A percentile compares a stretch with the other conserved stretches of the same genome.
Evolutionary conservation across 1,139 yeast genomes (phyloP).

Genomic region (Yamadazyma epiphylla): DNA sequence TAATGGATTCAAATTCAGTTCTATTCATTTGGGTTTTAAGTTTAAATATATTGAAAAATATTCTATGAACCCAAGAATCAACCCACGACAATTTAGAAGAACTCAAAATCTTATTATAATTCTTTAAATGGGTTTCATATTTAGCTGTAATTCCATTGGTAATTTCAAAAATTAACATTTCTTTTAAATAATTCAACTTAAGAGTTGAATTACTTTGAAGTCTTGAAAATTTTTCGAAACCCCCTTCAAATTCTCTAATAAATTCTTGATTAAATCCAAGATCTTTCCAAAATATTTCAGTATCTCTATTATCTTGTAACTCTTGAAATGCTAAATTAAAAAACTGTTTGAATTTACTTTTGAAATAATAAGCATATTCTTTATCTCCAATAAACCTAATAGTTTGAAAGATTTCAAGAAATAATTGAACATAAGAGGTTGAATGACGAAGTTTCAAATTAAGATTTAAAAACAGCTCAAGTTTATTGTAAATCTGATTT

Average conservation of each 20-base stretch:
- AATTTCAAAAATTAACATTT: conserved; percentile 16
- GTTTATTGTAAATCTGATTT: conserved; percentile 53
- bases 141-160: conserved; percentile 3
- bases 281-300: conserved; percentile 43
- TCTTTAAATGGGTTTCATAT: conserved; percentile 12
- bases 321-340: conserved; percentile 7
- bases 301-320: conserved; percentile 48
- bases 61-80: conserved; percentile 22
- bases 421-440: conserved; percentile 28
- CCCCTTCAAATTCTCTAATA: conserved; percentile 9
- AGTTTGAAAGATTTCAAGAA: conserved; percentile 32
- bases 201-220: conserved; percentile 7
- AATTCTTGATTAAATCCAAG: conserved; percentile 11
- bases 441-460: conserved; percentile 39
- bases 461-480: conserved; percentile 58
- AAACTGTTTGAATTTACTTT: conserved; percentile 9
- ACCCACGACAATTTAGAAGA: conserved; percentile 14
- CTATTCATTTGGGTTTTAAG: conserved; percentile 14
- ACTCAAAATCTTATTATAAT: conserved; percentile 24
- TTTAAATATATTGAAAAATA: conserved; percentile 23
- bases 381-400: conserved; percentile 33
- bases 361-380: conserved; percentile 27
- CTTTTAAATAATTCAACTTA: conserved; percentile 23
- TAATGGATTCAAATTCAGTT: conserved; percentile 23
- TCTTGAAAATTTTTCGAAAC: conserved; percentile 6